Conservation (phyloP, 805 yeast genomes). For the Starmerella apicola region DNA sequence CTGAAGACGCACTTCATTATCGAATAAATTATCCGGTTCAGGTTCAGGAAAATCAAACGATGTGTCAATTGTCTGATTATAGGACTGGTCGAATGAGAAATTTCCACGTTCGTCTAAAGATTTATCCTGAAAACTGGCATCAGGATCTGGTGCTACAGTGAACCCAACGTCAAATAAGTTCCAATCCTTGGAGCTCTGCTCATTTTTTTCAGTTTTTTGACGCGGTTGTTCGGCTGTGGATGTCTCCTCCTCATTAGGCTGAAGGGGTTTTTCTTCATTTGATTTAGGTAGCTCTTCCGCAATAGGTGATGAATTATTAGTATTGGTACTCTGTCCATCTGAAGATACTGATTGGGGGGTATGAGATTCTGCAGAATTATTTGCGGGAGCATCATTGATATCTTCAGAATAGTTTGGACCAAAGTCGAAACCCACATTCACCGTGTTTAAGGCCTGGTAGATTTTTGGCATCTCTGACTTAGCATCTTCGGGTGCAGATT, state of each 20-base stretch:
- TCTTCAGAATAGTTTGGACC: too few species aligned
- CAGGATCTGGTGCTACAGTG: slow-evolving; percentile 9
- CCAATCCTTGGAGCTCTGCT: slow-evolving; percentile 10
- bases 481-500: neutral
- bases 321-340: neutral
- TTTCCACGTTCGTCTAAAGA: too few species aligned
- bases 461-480: too few species aligned
- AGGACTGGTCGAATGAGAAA: too few species aligned
- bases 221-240: too few species aligned
- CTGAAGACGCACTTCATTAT: slow-evolving; percentile 12
- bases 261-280: too few species aligned
- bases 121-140: neutral
- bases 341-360: neutral
- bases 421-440: slow-evolving; percentile 4
- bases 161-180: slow-evolving; percentile 20
- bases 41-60: neutral
- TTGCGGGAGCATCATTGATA: too few species aligned
- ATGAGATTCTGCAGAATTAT: neutral
- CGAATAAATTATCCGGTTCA: neutral
- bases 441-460: too few species aligned
- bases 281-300: too few species aligned
- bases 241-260: too few species aligned
- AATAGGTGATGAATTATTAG: neutral
- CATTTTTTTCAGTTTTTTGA: neutral
- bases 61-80: neutral